phyloP scores from a whole-genome alignment of 208 protist species.

The Naegleria gruberi region DNA sequence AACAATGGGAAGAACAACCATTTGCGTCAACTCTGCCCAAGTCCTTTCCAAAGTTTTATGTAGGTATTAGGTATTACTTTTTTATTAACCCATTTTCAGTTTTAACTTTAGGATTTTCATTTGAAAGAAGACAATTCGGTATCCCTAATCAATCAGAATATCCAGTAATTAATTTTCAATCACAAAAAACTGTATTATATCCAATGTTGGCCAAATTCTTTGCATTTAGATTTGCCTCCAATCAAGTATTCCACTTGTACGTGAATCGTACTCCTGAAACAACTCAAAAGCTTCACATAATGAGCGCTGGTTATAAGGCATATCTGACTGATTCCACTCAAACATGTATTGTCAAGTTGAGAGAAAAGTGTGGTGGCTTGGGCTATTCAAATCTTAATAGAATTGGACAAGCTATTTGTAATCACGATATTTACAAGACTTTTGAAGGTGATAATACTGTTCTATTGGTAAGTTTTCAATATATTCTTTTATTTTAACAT shows the following conservation, averaged over 20 bases:
- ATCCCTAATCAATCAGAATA: not conserved
- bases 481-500: not conserved
- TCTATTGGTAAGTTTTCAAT: not conserved
- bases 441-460: constrained; percentile 22
- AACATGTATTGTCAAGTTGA: not conserved
- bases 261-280: not conserved
- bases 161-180: constrained; percentile 9
- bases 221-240: constrained; percentile 1
- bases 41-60: not conserved
- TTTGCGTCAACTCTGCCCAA: not conserved
- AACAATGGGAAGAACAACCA: not conserved
- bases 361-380: constrained; percentile 14
- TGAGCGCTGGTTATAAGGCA: constrained; percentile 15
- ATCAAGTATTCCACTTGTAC: not conserved
- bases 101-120: not conserved
- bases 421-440: not conserved
- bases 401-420: not conserved
- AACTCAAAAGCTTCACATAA: not conserved
- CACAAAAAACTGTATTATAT: not conserved
- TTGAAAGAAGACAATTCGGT: constrained; percentile 6
- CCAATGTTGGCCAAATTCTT: constrained; percentile 9
- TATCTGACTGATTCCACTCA: not conserved
- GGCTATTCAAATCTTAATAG: not conserved
- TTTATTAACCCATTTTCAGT: not conserved
- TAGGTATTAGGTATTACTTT: not conserved